Evolutionary conservation across 164 flowering plant species (phyloP), one percentile per base, ranked within the genome.

Genomic region (Euptelea pleiosperma): DNA sequence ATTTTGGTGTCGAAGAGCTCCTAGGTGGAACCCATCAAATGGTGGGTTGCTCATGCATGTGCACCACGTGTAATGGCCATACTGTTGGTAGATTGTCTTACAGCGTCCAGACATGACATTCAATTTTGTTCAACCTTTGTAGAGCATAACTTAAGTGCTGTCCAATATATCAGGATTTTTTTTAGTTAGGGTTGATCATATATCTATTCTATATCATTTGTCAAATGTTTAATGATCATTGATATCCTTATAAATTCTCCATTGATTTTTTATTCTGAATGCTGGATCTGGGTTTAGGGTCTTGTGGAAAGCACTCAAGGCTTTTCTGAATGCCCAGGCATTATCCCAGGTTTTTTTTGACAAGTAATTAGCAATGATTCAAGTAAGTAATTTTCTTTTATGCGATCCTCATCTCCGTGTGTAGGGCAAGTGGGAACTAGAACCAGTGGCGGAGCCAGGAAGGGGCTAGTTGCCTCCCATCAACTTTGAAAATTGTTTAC

Each of bases 251-350:
- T 84, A 85, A 88, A 83, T 88, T 55, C 73, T 86, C n/a, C 69
- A 79, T 65, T 73, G 36, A 47, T 73, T 86, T 24, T 86, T 81
- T 64, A 79, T 86, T 46, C 58, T 86, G 35, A 86, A 86, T 75
- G 92, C 92, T 56, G 88, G 88, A 65, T 74, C 86, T 59, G 88
- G 82, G 21, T 86, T 86, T 71, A 77, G 64, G 70, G 74, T 73
- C 48, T 74, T 86, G 15, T 86, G 92, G 92, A 77, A 63, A 71
- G 85, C 69, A 16, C 52, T 83, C 35, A 81, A 51, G 70, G 72
- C 81, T 21, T 83, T 85, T 77, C 61, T 86, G 61, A 88, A 83
- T 57, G 61, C 71, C 41, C 77, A 80, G 21, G 83, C 92, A 8
- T 44, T n/a, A n/a, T n/a, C n/a, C n/a, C n/a, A n/a, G n/a, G n/a